Base-by-base conservation (phyloP, 352 stramenopile species). In the Globisporangium solare region DNA sequence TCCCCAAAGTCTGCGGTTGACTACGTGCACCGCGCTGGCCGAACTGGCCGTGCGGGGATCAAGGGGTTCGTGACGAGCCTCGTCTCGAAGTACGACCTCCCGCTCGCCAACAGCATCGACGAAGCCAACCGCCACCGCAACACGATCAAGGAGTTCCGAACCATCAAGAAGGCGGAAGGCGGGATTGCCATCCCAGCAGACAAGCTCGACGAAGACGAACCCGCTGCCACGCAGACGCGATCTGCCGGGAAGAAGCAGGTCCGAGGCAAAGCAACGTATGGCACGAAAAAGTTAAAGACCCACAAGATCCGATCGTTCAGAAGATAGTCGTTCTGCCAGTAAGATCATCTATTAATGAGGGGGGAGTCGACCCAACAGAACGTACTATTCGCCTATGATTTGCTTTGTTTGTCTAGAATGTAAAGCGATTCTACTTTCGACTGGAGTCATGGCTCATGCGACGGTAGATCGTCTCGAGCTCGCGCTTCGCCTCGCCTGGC, bases 401-500 rank as follows among this genome's bases (percentile, higher is more conserved):
- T 22, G 18, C 43, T 20, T 50, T 24, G 45, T 50, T 15, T 31
- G 39, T 43, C 39, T 43, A 46, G 24, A 22, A 17, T 56, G 6
- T 27, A 45, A 56, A 56, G 10, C 14, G 3, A 15, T 35, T 13
- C 21, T 40, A 49, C 51, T 67, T 67, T 37, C 47, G 58, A 40
- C 43, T 47, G 47, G 39, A 42, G n/a, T 31, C 56, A 32, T 39
- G 60, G 47, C 70, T 63, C 63, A 87, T 79, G 47, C 76, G 80
- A 52, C 84, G 80, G 61, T 92, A 89, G 40, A 97, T 70, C 41
- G 70, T 70, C 71, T 98, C 92, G 20, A 99, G 80, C 66, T 98
- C 96, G 47, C 81, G 85, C 69, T 98, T 98, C 14, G 95, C 88
- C 56, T 99, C 92, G 59, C 95, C 97, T 48, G 97, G 71, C 1